A percentile compares a stretch with the other conserved stretches of the same genome.
Evolutionary conservation across 2,329 filamentous ascomycete species (phyloP).

Genomic region (Cadophora luteo-olivacea): DNA sequence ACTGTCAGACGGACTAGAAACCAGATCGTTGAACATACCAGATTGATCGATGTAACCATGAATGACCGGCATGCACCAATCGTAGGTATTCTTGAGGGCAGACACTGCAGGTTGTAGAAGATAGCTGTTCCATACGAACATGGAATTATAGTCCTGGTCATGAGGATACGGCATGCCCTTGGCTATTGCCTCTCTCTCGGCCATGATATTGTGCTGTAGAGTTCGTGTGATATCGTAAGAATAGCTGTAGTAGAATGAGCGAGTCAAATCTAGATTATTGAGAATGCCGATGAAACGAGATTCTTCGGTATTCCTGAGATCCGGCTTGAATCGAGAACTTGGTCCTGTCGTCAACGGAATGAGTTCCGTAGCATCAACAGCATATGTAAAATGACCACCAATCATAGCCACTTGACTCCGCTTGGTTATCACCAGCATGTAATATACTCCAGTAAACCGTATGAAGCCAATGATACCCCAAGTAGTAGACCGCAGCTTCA

Average conservation of each 20-base stretch:
- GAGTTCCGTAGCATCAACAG: constrained; percentile 91
- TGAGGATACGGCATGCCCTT: constrained; percentile 65
- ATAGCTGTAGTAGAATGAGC: constrained; percentile 98
- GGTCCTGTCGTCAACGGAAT: constrained; percentile 80
- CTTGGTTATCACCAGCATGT: constrained; percentile 97
- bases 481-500: constrained; percentile 86
- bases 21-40: constrained; percentile 46
- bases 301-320: constrained; percentile 84
- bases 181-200: constrained; percentile 75
- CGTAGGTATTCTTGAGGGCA: constrained; percentile 79
- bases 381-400: constrained; percentile 94
- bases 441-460: constrained; percentile 92
- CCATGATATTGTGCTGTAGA: constrained; percentile 88
- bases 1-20: constrained; percentile 25
- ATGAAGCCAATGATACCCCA: constrained; percentile 97
- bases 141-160: constrained; percentile 78
- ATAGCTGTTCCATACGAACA: constrained; percentile 99
- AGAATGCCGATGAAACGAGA: constrained; percentile 87
- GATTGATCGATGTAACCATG: constrained; percentile 97
- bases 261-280: constrained; percentile 86
- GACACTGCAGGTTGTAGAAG: constrained; percentile 77
- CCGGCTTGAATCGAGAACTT: constrained; percentile 72
- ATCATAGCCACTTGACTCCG: constrained; percentile 95
- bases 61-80: constrained; percentile 96
- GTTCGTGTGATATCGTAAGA: constrained; percentile 95